Base-by-base conservation (phyloP, 2,329 filamentous ascomycete species). In the Calonectria crousiana region DNA sequence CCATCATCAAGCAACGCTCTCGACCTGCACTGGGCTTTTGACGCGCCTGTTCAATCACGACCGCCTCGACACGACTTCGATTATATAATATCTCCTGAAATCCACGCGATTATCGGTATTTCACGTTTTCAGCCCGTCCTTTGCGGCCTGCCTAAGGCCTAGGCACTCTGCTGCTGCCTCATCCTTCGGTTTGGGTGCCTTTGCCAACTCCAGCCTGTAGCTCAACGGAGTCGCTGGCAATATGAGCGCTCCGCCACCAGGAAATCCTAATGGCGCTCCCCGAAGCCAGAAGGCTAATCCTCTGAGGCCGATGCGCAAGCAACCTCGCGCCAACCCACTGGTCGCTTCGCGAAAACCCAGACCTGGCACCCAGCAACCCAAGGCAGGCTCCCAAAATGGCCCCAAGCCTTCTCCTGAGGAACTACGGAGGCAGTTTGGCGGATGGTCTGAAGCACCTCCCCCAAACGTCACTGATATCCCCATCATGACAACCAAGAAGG, bases 401-500 rank as follows among this genome's bases (percentile, higher is more conserved):
- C 65, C 81, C 16, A 83, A 82, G 38, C 79, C 81, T 32, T 84
- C 80, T 51, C 85, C 87, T 30, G 87, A 88, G 64, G 85, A 84
- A 41, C 82, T 85, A 71, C 88, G 87, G 60, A 83, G 83, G 71
- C 84, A 86, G 75, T 87, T 90, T 79, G 89, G 87, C 52, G 92
- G 91, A 53, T 93, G 91, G 91, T 90, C 90, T 5, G 86, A 89
- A 58, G 86, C 89, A 34, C 85, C 88, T 2, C 86, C 88, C 3
- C 80, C 82, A 0, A 84, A 86, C 28, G 92, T 92, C 80, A 85
- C 79, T 18, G 88, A 90, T 51, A 89, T 89, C 78, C 95, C 95
- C 18, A 89, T 98, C 23, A 91, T 95, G 77, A 95, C 95, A 9
- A 97, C 95, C 9, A 98, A 97, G 85, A 92, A 93, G 80, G 92